These are phyloP conservation scores for Sporothrix humicola DNA, from an alignment of 2,329 filamentous ascomycete genomes.

Conservation along the genomic window DNA sequence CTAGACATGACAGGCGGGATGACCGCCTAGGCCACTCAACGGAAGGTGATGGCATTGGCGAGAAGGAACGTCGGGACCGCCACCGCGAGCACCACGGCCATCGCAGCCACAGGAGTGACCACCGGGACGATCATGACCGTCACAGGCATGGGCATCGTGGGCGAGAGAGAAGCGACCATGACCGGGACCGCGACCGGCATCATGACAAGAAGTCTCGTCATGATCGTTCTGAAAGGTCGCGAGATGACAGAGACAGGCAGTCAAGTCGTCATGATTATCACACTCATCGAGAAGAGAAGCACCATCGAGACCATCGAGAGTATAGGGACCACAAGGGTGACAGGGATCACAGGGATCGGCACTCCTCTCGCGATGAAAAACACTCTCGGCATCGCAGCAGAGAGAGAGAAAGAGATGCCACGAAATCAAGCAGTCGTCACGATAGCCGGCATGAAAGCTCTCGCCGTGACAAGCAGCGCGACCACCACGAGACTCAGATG, in stretches of 20 bases:
- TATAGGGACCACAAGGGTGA: background rate
- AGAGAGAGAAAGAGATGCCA: constrained; percentile 8
- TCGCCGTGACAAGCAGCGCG: constrained; percentile 2
- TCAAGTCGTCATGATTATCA: background rate
- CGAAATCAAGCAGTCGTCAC: background rate
- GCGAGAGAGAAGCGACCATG: constrained; percentile 1
- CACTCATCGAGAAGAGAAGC: constrained; percentile 1
- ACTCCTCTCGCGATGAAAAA: background rate
- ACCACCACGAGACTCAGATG: constrained; percentile 24
- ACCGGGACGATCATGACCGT: constrained; percentile 6
- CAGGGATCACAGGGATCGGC: background rate
- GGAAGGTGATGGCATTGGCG: background rate
- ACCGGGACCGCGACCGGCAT: background rate
- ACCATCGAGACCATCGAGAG: constrained; percentile 10
- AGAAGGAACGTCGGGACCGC: background rate
- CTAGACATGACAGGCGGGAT: constrained; percentile 34
- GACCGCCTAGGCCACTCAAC: background rate
- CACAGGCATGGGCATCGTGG: background rate
- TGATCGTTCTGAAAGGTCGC: background rate
- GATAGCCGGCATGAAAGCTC: constrained; percentile 25
- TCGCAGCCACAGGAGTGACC: background rate
- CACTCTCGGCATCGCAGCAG: constrained; percentile 12
- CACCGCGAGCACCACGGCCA: constrained; percentile 12
- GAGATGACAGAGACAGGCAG: constrained; percentile 6
- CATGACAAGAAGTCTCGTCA: constrained; percentile 21